Evolutionary conservation across 129 eudicot genomes (phyloP).

Genomic region (Arctium minus): DNA sequence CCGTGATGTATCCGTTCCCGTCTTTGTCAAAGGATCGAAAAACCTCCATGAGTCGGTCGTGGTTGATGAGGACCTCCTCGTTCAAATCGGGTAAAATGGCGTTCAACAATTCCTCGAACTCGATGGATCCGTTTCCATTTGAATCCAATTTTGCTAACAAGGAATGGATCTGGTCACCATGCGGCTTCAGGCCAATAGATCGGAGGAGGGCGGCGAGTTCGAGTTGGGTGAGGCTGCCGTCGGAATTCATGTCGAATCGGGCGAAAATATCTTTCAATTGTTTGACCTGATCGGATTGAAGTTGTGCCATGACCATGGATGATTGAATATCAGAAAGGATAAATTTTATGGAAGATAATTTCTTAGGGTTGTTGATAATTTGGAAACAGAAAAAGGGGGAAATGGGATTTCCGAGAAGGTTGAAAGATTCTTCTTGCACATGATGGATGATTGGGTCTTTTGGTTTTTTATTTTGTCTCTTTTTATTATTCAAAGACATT

Average conservation of each 20-base stretch:
- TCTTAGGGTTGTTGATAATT: constrained; percentile 17
- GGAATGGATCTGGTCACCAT: constrained; percentile 58
- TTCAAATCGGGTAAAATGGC: constrained; percentile 50
- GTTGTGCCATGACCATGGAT: constrained; percentile 27
- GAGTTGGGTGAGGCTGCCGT: constrained; percentile 60
- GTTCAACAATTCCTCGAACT: constrained; percentile 54
- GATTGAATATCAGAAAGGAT: background rate
- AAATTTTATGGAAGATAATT: background rate
- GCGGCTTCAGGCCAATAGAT: constrained; percentile 53
- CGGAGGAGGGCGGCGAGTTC: constrained; percentile 67
- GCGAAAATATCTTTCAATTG: constrained; percentile 43
- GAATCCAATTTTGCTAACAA: constrained; percentile 52
- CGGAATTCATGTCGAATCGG: constrained; percentile 60
- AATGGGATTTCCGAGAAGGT: constrained; percentile 26
- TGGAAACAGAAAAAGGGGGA: background rate
- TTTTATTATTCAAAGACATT: background rate
- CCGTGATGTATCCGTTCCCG: constrained; percentile 65
- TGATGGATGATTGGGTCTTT: constrained; percentile 13
- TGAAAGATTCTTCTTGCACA: constrained; percentile 25
- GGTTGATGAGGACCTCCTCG: constrained; percentile 49
- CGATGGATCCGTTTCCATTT: constrained; percentile 70
- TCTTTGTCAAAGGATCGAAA: constrained; percentile 62
- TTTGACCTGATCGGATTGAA: constrained; percentile 32
- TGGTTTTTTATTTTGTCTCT: background rate
- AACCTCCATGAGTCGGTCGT: constrained; percentile 64